Percentiles rank a stretch among this genome's conserved stretches.
phyloP scores from a whole-genome alignment of 352 stramenopile species.

The Elongisporangium prolatum region DNA sequence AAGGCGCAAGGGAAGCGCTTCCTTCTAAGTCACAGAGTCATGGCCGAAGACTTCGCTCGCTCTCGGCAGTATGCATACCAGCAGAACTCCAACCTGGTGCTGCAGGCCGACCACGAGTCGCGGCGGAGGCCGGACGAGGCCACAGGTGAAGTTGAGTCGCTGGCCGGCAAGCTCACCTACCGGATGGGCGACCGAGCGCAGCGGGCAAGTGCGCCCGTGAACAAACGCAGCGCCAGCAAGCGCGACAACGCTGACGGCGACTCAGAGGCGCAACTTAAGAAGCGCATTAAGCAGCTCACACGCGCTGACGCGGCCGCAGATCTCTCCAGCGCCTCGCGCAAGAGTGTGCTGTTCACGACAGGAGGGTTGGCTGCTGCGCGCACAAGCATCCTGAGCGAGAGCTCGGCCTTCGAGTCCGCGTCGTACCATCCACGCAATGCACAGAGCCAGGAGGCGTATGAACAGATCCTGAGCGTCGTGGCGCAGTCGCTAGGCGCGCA shows the following conservation, averaged over 20 bases:
- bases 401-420: conserved; percentile 63
- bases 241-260: conserved; percentile 23
- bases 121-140: conserved; percentile 75
- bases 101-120: conserved; percentile 88
- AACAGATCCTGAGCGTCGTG: conserved; percentile 83
- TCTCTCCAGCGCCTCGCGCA: conserved; percentile 8
- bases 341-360: conserved; percentile 47
- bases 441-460: conserved; percentile 86
- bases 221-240: conserved; percentile 31
- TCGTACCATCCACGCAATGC: conserved; percentile 87
- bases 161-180: conserved; percentile 71
- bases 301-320: conserved; percentile 14
- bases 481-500: conserved; percentile 80
- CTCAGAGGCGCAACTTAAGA: conserved; percentile 52
- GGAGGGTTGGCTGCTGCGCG: conserved; percentile 32
- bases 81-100: conserved; percentile 93
- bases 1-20: neutral
- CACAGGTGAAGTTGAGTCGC: conserved; percentile 84
- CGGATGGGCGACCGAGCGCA: conserved; percentile 84
- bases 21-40: conserved; percentile 14
- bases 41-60: conserved; percentile 88
- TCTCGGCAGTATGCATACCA: conserved; percentile 91
- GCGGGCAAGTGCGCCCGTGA: conserved; percentile 44
- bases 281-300: conserved; percentile 55
- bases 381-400: conserved; percentile 71